Evolutionary conservation across 768 basidiomycete species (phyloP), one percentile per base, ranked within the genome.

Genomic region (Kwoniella dendrophila): DNA sequence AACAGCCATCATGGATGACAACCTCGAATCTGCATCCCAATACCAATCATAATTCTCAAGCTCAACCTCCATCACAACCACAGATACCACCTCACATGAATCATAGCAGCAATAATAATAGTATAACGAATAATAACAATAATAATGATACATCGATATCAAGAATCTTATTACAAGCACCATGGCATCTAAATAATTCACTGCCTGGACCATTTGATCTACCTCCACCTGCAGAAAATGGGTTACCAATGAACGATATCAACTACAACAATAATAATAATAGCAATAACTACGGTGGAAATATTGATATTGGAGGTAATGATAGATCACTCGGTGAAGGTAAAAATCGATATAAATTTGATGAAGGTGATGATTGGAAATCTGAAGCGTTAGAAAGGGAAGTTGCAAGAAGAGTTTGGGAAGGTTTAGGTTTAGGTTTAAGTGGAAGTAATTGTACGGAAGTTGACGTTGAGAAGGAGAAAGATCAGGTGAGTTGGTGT

Each of bases 141-240:
- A 38, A 41, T 26, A n/a, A 24, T 44, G 16, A 41, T 44, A 14
- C 54, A 10, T 27, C 54, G 2, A 49, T 56, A 24, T 44, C 54
- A 29, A 29, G 27, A 27, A 49, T 49, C 8, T 30, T 49, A 27
- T 27, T n/a, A 16, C 32, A 29, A 7, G 20, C 54, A 16, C 54
- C 54, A 33, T 43, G 40, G 54, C 54, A 56, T 32, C 50, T 32
- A 14, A 36, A 56, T 14, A 30, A 29, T 11, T 26, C 32, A 11
- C 24, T 44, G 7, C 41, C 54, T 8, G 18, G 30, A 29, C 43
- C 56, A 12, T 26, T 47, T 6, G 30, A 57, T 14, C n/a, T 48
- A 16, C 56, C 56, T 10, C 56, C 56, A 30, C 56, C 56, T 22
- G 56, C 56, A 22, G 56, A 57, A 27, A 47, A 20, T 20, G 54